Evolutionary conservation across 83 land plant genomes (phyloP), one percentile per base, ranked within the genome.

Genomic region (Isoetes engelmannii): DNA sequence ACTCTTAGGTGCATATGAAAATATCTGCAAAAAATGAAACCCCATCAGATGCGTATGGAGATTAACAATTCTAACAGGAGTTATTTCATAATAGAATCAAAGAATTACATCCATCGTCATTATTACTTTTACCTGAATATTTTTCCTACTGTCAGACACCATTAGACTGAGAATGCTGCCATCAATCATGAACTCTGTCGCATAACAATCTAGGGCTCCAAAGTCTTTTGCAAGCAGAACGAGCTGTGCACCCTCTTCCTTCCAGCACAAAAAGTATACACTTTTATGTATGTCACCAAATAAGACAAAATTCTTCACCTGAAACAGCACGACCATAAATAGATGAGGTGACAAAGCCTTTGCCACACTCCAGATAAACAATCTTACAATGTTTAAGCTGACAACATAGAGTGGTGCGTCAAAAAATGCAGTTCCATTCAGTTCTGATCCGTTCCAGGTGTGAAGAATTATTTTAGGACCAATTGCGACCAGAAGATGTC

Each of bases 131-230:
- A 94, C 99, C 97, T 95, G 94, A 43, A 92, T 69, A 56, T 95
- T 95, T 70, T 92, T 91, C 46, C 89, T 82, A 19, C 84, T 92
- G 72, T 95, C 99, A 47, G 99, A 88, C 46, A 87, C 99, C 15
- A 88, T 75, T 51, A 95, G 99, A 67, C 99, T 95, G 5, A 95
- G 80, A 19, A 97, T 91, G 69, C 83, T 89, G 28, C 91, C 97
- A 84, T 95, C 99, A 51, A 95, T 95, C 65, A 95, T 77, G 75
- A 95, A 95, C 70, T 95, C 99, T n/a, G 99, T 95, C 21, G 97
- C 84, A 73, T 73, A 87, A 79, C 99, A 91, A 80, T 95, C 88
- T 60, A 91, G 87, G 15, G 87, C 74, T 7, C 91, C 89, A 79
- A 95, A 95, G 84, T 95, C 99, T 69, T 95, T 95, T 10, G 97